Conservation (phyloP, 2,329 filamentous ascomycete species). For the Aspergillus neotritici region DNA sequence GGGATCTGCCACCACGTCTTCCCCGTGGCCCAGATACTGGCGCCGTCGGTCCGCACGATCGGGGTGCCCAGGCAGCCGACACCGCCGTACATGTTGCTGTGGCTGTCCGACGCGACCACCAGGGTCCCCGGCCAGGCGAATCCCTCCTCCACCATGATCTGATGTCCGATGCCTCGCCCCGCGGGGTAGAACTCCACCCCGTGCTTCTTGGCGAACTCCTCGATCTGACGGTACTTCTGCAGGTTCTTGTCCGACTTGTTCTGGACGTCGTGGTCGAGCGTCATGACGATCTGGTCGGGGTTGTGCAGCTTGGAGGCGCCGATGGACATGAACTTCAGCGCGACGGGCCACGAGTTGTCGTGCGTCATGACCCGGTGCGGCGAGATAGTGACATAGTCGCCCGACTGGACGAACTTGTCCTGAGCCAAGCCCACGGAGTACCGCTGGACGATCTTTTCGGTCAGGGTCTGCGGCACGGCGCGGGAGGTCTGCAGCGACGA, state of each 20-base stretch:
- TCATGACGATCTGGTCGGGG: constrained; percentile 70
- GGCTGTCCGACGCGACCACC: constrained; percentile 64
- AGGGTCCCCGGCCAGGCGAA: constrained; percentile 82
- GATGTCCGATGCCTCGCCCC: constrained; percentile 79
- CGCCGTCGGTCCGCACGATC: constrained; percentile 81
- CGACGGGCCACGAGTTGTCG: constrained; percentile 74
- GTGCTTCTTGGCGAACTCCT: constrained; percentile 73
- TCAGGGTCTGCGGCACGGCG: constrained; percentile 65
- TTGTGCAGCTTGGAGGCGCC: constrained; percentile 69
- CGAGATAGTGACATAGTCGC: constrained; percentile 76
- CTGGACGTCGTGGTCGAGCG: constrained; percentile 83
- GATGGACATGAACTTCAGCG: constrained; percentile 75
- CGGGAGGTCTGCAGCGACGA: constrained; percentile 61
- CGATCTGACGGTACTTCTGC: constrained; percentile 75
- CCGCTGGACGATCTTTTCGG: constrained; percentile 85
- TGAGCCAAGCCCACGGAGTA: constrained; percentile 69
- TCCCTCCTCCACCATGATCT: constrained; percentile 68
- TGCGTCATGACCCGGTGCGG: constrained; percentile 79
- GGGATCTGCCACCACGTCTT: constrained; percentile 87
- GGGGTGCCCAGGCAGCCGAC: constrained; percentile 71
- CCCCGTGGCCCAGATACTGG: constrained; percentile 76
- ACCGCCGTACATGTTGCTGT: constrained; percentile 79
- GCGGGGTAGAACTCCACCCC: constrained; percentile 72
- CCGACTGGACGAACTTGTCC: constrained; percentile 68
- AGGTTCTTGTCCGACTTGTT: constrained; percentile 73